Percentiles rank a stretch among this genome's conserved stretches.
phyloP scores from a whole-genome alignment of 371 early-diverging fungal genomes.

The Mucor velutinosus region DNA sequence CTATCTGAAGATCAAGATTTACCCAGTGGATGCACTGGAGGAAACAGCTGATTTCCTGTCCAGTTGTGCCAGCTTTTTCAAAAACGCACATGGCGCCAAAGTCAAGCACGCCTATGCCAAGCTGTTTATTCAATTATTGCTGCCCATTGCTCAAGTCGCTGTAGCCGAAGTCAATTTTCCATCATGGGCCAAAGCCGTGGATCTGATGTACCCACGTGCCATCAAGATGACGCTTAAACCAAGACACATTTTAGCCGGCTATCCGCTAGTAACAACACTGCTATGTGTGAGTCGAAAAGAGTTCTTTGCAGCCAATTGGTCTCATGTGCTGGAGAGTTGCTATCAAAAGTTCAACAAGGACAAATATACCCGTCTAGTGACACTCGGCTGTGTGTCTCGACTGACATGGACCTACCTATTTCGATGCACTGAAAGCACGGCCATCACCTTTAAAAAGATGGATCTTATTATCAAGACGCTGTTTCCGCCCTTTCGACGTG shows the following conservation, averaged over 20 bases:
- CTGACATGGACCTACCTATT: slow-evolving; percentile 94
- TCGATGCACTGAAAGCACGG: slow-evolving; percentile 77
- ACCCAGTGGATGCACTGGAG: slow-evolving; percentile 88
- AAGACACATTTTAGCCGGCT: slow-evolving; percentile 76
- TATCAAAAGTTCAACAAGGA: slow-evolving; percentile 80
- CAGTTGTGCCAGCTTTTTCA: slow-evolving; percentile 86
- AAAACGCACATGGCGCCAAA: slow-evolving; percentile 75
- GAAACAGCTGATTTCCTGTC: slow-evolving; percentile 93
- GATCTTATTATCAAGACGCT: slow-evolving; percentile 71
- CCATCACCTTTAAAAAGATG: slow-evolving; percentile 59
- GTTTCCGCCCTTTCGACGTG: slow-evolving; percentile 69
- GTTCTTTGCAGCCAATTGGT: slow-evolving; percentile 84
- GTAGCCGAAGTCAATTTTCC: slow-evolving; percentile 95
- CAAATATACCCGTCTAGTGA: slow-evolving; percentile 68
- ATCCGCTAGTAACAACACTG: slow-evolving; percentile 85
- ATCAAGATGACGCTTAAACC: slow-evolving; percentile 88
- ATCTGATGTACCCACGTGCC: slow-evolving; percentile 89
- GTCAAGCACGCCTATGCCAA: slow-evolving; percentile 93
- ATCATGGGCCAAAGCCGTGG: slow-evolving; percentile 90
- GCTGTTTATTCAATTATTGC: slow-evolving; percentile 85
- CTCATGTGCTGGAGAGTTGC: slow-evolving; percentile 73
- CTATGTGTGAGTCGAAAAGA: slow-evolving; percentile 90
- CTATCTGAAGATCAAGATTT: slow-evolving; percentile 83
- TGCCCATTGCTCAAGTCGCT: slow-evolving; percentile 90
- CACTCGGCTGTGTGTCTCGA: slow-evolving; percentile 80